Evolutionary conservation across 495 filamentous ascomycete species (phyloP).

Genomic region (Xylaria venustula): DNA sequence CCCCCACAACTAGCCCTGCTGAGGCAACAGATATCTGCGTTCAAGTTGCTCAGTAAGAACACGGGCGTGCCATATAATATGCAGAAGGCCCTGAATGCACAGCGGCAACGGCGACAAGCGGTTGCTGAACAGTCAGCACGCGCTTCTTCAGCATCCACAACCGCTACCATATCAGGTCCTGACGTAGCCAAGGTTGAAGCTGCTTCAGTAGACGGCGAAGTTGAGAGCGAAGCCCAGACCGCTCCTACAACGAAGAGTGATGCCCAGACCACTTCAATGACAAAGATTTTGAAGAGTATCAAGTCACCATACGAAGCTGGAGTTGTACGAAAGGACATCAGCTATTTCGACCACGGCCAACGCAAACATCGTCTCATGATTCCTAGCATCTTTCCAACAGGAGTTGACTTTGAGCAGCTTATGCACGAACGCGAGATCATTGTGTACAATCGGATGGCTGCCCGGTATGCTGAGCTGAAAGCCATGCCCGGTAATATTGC

Average conservation of each 20-base stretch:
- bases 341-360: constrained; percentile 72
- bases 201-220: constrained; percentile 25
- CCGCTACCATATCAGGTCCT: constrained; percentile 38
- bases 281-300: constrained; percentile 52
- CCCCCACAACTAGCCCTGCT: constrained; percentile 68
- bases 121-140: constrained; percentile 53
- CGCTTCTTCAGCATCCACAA: constrained; percentile 38
- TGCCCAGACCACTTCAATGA: constrained; percentile 26
- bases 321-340: constrained; percentile 58
- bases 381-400: constrained; percentile 82
- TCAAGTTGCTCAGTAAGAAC: constrained; percentile 80
- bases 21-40: constrained; percentile 75
- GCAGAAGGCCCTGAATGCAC: constrained; percentile 72
- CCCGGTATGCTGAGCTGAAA: constrained; percentile 79
- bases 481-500: constrained; percentile 76
- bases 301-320: constrained; percentile 62
- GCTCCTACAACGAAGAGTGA: constrained; percentile 30
- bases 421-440: constrained; percentile 83
- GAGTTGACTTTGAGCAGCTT: constrained; percentile 79
- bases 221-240: constrained; percentile 22
- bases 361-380: constrained; percentile 73
- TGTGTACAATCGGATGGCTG: constrained; percentile 82
- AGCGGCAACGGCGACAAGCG: constrained; percentile 62
- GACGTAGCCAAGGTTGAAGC: constrained; percentile 27
- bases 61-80: constrained; percentile 69